Percentiles rank a stretch among this genome's conserved stretches.
Evolutionary conservation across 164 flowering plant genomes (phyloP).

Genomic region (Euptelea pleiosperma): DNA sequence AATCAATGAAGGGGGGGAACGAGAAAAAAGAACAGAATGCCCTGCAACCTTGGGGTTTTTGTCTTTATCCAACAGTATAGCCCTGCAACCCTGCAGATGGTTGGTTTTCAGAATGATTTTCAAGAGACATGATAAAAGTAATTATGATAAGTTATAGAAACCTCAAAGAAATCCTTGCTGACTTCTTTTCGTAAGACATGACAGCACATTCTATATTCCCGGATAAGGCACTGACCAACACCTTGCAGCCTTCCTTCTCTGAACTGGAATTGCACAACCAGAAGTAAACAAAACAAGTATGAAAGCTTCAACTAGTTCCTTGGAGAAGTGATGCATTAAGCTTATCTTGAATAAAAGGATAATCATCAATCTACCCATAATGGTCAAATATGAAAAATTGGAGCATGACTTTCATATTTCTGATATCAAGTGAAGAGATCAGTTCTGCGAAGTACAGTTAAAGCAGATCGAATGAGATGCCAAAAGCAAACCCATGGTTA

Average conservation of each 20-base stretch:
- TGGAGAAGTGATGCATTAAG: too few relatives aligned
- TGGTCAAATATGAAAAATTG: too few relatives aligned
- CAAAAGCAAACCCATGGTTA: too few relatives aligned
- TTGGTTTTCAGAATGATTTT: not conserved
- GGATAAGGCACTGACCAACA: slow-evolving; percentile 75
- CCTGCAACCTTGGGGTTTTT: slow-evolving; percentile 33
- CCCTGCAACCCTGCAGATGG: slow-evolving; percentile 60
- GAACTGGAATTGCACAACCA: slow-evolving; percentile 46
- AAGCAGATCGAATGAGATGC: too few relatives aligned
- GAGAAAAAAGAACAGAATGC: not conserved
- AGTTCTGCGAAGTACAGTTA: too few relatives aligned
- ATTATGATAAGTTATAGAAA: not conserved
- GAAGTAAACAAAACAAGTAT: not conserved
- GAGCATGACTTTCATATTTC: too few relatives aligned
- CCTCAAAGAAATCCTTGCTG: slow-evolving; percentile 51
- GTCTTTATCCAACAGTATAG: slow-evolving; percentile 67
- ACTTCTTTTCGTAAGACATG: slow-evolving; percentile 63
- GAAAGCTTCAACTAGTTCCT: not conserved
- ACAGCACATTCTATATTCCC: slow-evolving; percentile 80
- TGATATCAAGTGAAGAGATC: too few relatives aligned
- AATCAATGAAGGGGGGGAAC: not conserved
- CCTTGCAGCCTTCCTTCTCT: slow-evolving; percentile 89
- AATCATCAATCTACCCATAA: too few relatives aligned
- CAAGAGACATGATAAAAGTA: not conserved
- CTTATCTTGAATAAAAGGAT: too few relatives aligned